Evolutionary conservation across 495 filamentous ascomycete species (phyloP).

Genomic region (Xylaria sp.): DNA sequence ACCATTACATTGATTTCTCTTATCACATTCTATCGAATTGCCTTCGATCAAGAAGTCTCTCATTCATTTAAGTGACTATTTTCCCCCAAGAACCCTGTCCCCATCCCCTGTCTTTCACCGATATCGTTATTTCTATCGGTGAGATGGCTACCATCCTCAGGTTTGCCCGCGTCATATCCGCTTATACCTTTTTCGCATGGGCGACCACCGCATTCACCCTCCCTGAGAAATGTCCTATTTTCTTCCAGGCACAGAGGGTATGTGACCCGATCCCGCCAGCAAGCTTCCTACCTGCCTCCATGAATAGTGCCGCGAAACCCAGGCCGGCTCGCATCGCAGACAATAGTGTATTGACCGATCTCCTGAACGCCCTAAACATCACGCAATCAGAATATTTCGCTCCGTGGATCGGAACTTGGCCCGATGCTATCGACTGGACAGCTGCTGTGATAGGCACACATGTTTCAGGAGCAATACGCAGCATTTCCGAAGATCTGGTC

Average conservation of each 20-base stretch:
- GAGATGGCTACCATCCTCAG: background rate
- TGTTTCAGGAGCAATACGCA: constrained; percentile 70
- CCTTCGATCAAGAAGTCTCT: too few species aligned
- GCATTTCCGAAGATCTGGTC: constrained; percentile 59
- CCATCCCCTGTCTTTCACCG: background rate
- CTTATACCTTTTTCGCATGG: background rate
- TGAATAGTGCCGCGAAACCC: constrained; percentile 9
- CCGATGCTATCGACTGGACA: constrained; percentile 91
- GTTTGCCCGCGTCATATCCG: background rate
- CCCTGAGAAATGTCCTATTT: constrained; percentile 34
- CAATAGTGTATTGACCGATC: constrained; percentile 43
- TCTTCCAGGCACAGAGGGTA: constrained; percentile 29
- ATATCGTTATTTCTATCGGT: background rate
- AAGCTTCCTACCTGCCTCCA: constrained; percentile 35
- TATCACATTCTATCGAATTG: too few species aligned
- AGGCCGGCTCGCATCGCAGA: constrained; percentile 29
- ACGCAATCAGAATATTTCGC: constrained; percentile 83
- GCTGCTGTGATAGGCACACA: constrained; percentile 86
- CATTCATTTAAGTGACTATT: too few species aligned
- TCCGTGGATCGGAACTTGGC: constrained; percentile 82
- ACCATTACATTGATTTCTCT: too few species aligned
- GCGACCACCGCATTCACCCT: background rate
- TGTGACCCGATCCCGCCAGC: constrained; percentile 38
- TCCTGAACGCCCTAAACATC: constrained; percentile 69
- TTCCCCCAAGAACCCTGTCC: background rate